Evolutionary conservation across 805 yeast genomes (phyloP).

Genomic region (Zygoascus biomembranicola): DNA sequence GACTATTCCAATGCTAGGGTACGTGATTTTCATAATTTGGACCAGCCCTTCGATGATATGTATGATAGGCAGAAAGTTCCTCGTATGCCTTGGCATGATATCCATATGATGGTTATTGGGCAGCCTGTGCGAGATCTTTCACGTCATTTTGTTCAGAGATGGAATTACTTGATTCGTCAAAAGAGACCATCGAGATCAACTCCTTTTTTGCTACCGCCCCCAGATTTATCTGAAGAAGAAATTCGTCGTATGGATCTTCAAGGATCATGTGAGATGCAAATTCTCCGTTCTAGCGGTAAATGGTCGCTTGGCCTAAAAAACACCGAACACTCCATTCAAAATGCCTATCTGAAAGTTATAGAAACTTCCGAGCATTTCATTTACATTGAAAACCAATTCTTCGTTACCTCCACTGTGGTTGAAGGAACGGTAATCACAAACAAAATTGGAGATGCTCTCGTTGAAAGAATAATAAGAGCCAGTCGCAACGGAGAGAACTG

Average conservation of each 20-base stretch:
- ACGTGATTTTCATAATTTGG: constrained; percentile 72
- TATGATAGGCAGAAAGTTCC: constrained; percentile 75
- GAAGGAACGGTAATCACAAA: constrained; percentile 71
- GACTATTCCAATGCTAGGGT: constrained; percentile 96
- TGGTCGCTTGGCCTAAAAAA: constrained; percentile 91
- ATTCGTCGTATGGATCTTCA: constrained; percentile 46
- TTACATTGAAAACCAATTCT: constrained; percentile 93
- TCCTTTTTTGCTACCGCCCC: constrained; percentile 86
- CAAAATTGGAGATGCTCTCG: constrained; percentile 91
- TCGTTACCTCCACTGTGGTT: constrained; percentile 78
- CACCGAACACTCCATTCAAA: constrained; percentile 83
- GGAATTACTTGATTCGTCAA: constrained; percentile 90
- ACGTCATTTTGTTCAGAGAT: constrained; percentile 92
- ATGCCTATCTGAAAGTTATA: constrained; percentile 82
- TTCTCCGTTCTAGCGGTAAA: constrained; percentile 77
- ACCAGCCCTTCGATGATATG: constrained; percentile 86
- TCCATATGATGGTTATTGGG: constrained; percentile 92
- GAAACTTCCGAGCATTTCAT: constrained; percentile 90
- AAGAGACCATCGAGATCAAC: constrained; percentile 92
- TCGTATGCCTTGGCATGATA: constrained; percentile 99
- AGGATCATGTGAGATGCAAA: constrained; percentile 89
- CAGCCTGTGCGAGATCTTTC: constrained; percentile 89
- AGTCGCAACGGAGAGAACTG: constrained; percentile 66
- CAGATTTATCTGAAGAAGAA: constrained; percentile 73
- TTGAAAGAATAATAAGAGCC: constrained; percentile 90